A percentile compares a stretch with the other conserved stretches of the same genome.
phyloP scores from a whole-genome alignment of 139 green algal species.

The Spirogloea muscicola region DNA sequence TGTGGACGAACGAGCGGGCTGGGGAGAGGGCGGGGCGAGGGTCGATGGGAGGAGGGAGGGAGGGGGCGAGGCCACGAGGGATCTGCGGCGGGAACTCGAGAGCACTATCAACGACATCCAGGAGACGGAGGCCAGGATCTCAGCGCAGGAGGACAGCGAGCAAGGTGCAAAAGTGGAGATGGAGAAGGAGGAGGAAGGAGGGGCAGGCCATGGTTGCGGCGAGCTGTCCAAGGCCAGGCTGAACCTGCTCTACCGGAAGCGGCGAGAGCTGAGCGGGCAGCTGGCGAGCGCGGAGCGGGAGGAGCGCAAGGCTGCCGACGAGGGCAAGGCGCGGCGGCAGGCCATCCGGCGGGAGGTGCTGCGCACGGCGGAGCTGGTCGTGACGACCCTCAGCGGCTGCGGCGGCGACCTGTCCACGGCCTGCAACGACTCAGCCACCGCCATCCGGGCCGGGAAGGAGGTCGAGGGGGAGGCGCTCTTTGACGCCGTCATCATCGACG shows the following conservation, averaged over 20 bases:
- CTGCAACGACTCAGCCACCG: neutral
- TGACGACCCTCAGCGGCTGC: slow-evolving; percentile 37
- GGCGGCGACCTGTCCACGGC: slow-evolving; percentile 37
- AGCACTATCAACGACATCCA: slow-evolving; percentile 14
- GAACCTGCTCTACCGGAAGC: slow-evolving; percentile 19
- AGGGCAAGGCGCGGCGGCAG: slow-evolving; percentile 11
- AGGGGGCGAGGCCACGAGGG: neutral
- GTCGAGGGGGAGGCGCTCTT: slow-evolving; percentile 47
- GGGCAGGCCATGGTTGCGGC: neutral
- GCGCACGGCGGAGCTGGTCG: slow-evolving; percentile 34
- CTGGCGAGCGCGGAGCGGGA: slow-evolving; percentile 9
- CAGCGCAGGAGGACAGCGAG: neutral
- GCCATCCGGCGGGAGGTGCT: slow-evolving; percentile 25
- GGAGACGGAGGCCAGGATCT: slow-evolving; percentile 6
- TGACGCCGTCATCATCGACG: slow-evolving; percentile 88
- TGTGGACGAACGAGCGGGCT: slow-evolving; percentile 1
- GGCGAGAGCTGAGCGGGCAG: slow-evolving; percentile 17
- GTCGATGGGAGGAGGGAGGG: neutral
- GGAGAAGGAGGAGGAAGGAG: slow-evolving; percentile 12
- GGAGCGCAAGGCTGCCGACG: slow-evolving; percentile 3
- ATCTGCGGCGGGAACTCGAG: slow-evolving; percentile 11
- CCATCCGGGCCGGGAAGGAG: neutral
- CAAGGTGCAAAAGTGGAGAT: slow-evolving; percentile 1
- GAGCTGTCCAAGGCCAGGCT: slow-evolving; percentile 11
- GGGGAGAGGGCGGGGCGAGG: neutral